Evolutionary conservation across 495 filamentous ascomycete genomes (phyloP).

Genomic region (Neohortaea acidophila): DNA sequence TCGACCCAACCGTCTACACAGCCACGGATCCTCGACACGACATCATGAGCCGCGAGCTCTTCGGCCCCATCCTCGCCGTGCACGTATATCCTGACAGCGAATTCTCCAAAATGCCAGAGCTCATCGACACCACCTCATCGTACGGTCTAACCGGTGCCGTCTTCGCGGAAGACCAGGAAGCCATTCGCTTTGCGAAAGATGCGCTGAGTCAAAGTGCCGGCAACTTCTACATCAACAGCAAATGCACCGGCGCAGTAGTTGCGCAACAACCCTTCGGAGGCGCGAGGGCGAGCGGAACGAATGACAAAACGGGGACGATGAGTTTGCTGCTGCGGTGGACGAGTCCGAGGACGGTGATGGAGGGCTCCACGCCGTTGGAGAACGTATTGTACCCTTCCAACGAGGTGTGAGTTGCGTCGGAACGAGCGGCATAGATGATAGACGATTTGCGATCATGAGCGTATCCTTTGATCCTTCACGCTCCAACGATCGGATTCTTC

Average conservation of each 20-base stretch:
- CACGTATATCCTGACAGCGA: conserved; percentile 60
- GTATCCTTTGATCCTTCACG: too few relatives aligned
- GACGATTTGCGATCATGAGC: too few relatives aligned
- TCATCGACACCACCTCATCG: conserved; percentile 46
- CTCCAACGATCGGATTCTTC: too few relatives aligned
- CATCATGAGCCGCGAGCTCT: conserved; percentile 58
- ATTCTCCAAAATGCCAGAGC: conserved; percentile 38
- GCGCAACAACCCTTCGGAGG: conserved; percentile 89
- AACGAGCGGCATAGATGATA: too few relatives aligned
- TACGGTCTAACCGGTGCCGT: conserved; percentile 71
- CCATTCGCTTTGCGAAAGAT: conserved; percentile 53
- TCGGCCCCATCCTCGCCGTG: conserved; percentile 54
- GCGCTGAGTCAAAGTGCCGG: conserved; percentile 62
- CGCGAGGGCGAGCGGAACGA: conserved; percentile 71
- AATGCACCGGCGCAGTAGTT: conserved; percentile 81
- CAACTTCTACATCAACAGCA: conserved; percentile 89
- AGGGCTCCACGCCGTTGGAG: conserved; percentile 60
- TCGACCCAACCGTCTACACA: conserved; percentile 58
- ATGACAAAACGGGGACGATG: conserved; percentile 77
- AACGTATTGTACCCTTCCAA: conserved; percentile 71
- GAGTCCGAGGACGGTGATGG: conserved; percentile 73
- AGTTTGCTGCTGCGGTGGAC: conserved; percentile 66
- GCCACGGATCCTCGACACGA: conserved; percentile 44
- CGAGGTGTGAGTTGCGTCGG: too few relatives aligned
- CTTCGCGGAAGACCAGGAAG: conserved; percentile 58